phyloP scores from a whole-genome alignment of 1,284 basidiomycete genomes.

The Ganoderma multipileum region DNA sequence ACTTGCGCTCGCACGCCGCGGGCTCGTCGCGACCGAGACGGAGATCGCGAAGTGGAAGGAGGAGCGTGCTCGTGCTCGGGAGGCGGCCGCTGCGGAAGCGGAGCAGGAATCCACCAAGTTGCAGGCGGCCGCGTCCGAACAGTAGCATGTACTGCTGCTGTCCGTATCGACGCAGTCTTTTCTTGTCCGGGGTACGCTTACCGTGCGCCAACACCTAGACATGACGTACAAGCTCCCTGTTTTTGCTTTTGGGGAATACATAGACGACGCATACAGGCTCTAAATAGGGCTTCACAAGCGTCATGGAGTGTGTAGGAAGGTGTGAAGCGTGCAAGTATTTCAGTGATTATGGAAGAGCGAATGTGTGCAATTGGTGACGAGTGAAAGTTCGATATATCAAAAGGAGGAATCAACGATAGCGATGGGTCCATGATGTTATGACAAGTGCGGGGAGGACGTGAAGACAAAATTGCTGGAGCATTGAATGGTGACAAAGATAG shows the following conservation, averaged over 20 bases:
- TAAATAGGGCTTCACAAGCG: conserved; percentile 11
- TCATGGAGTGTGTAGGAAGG: conserved; percentile 6
- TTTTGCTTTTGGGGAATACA: conserved; percentile 16
- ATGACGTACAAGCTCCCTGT: not conserved
- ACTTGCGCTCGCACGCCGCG: conserved; percentile 74
- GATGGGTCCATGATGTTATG: conserved; percentile 7
- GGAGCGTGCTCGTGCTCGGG: conserved; percentile 27
- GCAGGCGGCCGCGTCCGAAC: conserved; percentile 10
- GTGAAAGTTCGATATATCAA: not conserved
- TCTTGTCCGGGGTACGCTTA: not conserved
- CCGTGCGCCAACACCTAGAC: not conserved
- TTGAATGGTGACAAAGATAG: not conserved
- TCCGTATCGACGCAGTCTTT: not conserved
- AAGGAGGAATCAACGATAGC: conserved; percentile 12
- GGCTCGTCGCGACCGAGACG: conserved; percentile 82
- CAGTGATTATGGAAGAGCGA: not conserved
- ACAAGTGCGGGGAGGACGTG: not conserved
- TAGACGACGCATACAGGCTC: conserved; percentile 20
- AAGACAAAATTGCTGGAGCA: conserved; percentile 8
- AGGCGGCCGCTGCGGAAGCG: conserved; percentile 18
- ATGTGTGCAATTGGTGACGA: not conserved
- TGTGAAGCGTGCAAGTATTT: not conserved
- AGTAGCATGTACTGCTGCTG: not conserved
- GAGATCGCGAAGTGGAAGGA: conserved; percentile 85
- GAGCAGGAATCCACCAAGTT: conserved; percentile 14